Evolutionary conservation across 495 filamentous ascomycete species (phyloP), one percentile per base, ranked within the genome.

Genomic region (Pseudotulostoma volvatum): DNA sequence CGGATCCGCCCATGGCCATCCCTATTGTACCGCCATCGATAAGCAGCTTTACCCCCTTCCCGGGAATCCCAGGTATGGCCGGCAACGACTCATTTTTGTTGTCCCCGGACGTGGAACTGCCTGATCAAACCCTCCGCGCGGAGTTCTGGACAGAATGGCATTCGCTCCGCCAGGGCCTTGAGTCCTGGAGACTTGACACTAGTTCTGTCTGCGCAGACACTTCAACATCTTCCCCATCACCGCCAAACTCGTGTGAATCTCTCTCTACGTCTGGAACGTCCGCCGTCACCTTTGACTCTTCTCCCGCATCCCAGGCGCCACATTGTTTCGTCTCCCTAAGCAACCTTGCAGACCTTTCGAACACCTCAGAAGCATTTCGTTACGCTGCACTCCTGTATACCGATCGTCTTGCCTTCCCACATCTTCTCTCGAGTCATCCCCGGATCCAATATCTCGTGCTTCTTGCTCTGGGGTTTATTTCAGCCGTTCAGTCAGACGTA

Each of bases 361-460:
- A 77, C 49, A 78, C 77, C 42, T 90, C 81, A 35, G 86, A 94
- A 51, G 79, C 82, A 4, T 95, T 93, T 65, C 81, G 87, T 18
- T 81, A 86, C 49, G 74, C 85, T 0, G 87, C 85, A 1, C 71
- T 95, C 5, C 74, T 95, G 14, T 95, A 96, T 61, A 83, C 79
- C 15, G 84, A 93, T 55, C 82, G 88, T 3, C 75, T 95, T 17
- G 86, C 79, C 3, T 75, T 77, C 49, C 87, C 88, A 11, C 67
- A 73, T 37, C 58, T 82, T 1, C 76, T 85, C 9, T 82, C 82
- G 0, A 67, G 68, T 7, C 73, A 88, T 51, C 73, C 77, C 36
- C 82, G 81, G 45, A 82, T 94, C 57, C 84, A 88, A 51, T 76
- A 75, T 37, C 72, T 93, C 2, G 84, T 94, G 30, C 72, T 71